A percentile compares a stretch with the other conserved stretches of the same genome.
Evolutionary conservation across 805 yeast species (phyloP).

Genomic region (Pichia nanzhaoensis): DNA sequence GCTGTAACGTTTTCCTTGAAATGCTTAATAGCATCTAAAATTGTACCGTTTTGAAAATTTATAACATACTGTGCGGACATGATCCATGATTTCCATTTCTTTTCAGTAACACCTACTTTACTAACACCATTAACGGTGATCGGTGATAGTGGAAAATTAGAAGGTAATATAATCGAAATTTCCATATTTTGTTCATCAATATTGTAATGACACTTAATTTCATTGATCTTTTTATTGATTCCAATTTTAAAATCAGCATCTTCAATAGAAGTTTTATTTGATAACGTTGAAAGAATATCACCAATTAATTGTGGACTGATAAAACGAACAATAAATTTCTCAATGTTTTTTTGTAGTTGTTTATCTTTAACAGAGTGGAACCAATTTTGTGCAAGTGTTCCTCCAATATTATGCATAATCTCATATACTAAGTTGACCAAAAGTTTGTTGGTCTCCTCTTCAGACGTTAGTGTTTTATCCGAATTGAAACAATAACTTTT

Average conservation of each 20-base stretch:
- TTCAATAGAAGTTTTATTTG: constrained; percentile 22
- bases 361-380: constrained; percentile 62
- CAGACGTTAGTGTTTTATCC: constrained; percentile 12
- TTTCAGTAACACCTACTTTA: constrained; percentile 83
- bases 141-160: constrained; percentile 68
- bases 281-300: constrained; percentile 40
- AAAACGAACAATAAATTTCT: constrained; percentile 50
- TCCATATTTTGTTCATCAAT: constrained; percentile 88
- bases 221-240: constrained; percentile 54
- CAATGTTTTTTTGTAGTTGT: constrained; percentile 53
- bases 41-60: constrained; percentile 65
- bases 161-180: constrained; percentile 67
- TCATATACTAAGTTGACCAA: constrained; percentile 46
- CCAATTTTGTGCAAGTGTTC: constrained; percentile 61
- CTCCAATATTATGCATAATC: constrained; percentile 47
- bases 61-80: constrained; percentile 83
- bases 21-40: constrained; percentile 59
- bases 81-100: constrained; percentile 92
- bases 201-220: constrained; percentile 62
- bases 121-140: constrained; percentile 71
- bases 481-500: constrained; percentile 19
- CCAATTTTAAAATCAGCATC: constrained; percentile 51
- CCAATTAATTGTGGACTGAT: constrained; percentile 61
- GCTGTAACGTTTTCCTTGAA: constrained; percentile 69
- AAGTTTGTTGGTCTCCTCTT: constrained; percentile 34